These are phyloP conservation scores for Solanum pimpinellifolium DNA, from an alignment of 257 asterid genomes.

Conservation along the genomic window DNA sequence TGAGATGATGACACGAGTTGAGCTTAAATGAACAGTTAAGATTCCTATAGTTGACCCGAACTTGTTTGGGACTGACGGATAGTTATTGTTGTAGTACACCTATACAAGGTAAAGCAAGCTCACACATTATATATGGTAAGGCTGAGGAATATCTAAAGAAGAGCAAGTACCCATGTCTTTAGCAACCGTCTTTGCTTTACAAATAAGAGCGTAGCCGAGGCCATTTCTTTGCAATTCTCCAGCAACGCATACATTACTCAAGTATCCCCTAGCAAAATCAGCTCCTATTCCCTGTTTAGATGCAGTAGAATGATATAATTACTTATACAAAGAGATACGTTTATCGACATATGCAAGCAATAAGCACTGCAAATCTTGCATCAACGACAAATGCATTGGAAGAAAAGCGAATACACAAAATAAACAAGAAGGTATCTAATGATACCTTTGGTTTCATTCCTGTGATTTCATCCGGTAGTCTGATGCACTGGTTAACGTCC, in stretches of 20 bases:
- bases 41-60: not conserved
- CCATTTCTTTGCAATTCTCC: slow-evolving; percentile 76
- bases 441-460: slow-evolving; percentile 77
- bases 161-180: slow-evolving; percentile 57
- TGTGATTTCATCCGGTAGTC: slow-evolving; percentile 73
- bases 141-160: not conserved
- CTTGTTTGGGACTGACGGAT: not conserved
- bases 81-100: not conserved
- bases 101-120: not conserved
- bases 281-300: slow-evolving; percentile 69
- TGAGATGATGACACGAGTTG: not conserved
- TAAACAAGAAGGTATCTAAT: not conserved
- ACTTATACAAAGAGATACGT: not conserved
- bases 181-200: slow-evolving; percentile 59
- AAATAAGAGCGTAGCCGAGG: slow-evolving; percentile 62
- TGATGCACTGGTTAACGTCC: slow-evolving; percentile 77
- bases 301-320: not conserved
- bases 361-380: not conserved
- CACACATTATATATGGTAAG: not conserved
- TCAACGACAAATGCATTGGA: not conserved
- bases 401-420: not conserved
- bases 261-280: slow-evolving; percentile 87
- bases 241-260: slow-evolving; percentile 88
- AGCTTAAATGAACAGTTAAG: not conserved
- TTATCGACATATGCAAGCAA: not conserved